These are phyloP conservation scores for Penicillium chermesinum DNA, from an alignment of 495 filamentous ascomycete genomes.

Conservation along the genomic window DNA sequence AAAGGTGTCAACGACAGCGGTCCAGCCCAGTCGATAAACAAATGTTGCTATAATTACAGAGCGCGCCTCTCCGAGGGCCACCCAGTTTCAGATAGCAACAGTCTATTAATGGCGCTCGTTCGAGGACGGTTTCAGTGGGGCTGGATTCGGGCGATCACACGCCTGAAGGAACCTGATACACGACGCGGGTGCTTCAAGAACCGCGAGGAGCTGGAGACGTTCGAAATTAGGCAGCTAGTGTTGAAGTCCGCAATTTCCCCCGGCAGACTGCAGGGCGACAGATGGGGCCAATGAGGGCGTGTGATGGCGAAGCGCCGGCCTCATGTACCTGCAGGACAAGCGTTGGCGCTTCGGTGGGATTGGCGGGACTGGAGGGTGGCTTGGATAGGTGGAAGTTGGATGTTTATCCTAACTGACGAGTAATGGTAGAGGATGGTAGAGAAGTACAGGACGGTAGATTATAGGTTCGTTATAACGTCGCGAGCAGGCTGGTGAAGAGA, in stretches of 20 bases:
- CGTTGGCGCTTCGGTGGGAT: slow-evolving; percentile 17
- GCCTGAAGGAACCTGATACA: slow-evolving; percentile 9
- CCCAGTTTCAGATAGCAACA: slow-evolving; percentile 25
- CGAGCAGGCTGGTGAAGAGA: not conserved
- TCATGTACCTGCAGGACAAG: slow-evolving; percentile 13
- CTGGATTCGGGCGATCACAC: slow-evolving; percentile 6
- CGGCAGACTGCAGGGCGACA: slow-evolving; percentile 18
- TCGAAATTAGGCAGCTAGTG: slow-evolving; percentile 1
- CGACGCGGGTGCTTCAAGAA: slow-evolving; percentile 22
- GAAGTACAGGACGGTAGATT: too few species aligned
- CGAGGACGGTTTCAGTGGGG: slow-evolving; percentile 19
- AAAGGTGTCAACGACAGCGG: slow-evolving; percentile 3
- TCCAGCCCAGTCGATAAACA: slow-evolving; percentile 12
- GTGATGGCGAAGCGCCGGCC: slow-evolving; percentile 20
- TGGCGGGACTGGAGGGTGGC: not conserved
- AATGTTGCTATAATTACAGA: slow-evolving; percentile 26
- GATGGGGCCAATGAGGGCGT: slow-evolving; percentile 16
- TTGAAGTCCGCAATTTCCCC: slow-evolving; percentile 12
- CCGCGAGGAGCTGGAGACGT: slow-evolving; percentile 10
- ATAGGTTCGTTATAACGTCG: not conserved
- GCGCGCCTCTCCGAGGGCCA: not conserved
- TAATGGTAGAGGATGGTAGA: too few species aligned
- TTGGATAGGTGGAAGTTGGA: not conserved
- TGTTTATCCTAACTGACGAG: not conserved
- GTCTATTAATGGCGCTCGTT: slow-evolving; percentile 20